Percentiles rank a stretch among this genome's conserved stretches.
phyloP scores from a whole-genome alignment of 73 alveolate genomes.

The Tetrahymena malaccensis region DNA sequence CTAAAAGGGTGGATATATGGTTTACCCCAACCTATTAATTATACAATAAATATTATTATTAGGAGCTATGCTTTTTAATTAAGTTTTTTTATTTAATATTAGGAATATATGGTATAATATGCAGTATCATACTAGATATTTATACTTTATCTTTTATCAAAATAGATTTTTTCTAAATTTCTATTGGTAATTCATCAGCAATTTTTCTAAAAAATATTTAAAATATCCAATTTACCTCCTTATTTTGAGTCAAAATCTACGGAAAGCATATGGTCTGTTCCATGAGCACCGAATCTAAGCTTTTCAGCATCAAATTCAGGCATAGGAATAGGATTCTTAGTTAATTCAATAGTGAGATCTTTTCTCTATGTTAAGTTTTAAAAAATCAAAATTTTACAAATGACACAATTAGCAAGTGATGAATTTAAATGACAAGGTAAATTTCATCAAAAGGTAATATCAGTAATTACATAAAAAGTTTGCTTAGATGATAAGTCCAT shows the following conservation, averaged over 20 bases:
- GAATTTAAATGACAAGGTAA: neutral
- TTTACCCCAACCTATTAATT: slow-evolving; percentile 43
- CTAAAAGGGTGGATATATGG: slow-evolving; percentile 55
- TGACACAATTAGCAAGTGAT: neutral
- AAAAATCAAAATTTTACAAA: neutral
- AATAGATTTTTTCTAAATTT: neutral
- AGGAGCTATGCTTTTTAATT: neutral
- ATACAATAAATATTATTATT: neutral
- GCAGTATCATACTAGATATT: neutral
- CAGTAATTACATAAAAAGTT: neutral
- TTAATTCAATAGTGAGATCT: slow-evolving; percentile 13
- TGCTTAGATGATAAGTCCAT: neutral
- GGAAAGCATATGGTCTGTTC: slow-evolving; percentile 65
- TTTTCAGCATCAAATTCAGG: slow-evolving; percentile 31
- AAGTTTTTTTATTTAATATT: too few relatives aligned
- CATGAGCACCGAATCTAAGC: slow-evolving; percentile 53
- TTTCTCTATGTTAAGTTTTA: neutral
- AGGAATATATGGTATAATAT: too few relatives aligned
- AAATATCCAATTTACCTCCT: slow-evolving; percentile 20
- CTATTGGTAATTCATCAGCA: neutral
- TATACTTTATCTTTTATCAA: too few relatives aligned
- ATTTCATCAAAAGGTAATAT: neutral
- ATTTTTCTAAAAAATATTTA: neutral
- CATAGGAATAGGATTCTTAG: slow-evolving; percentile 21
- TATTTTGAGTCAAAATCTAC: slow-evolving; percentile 42